A percentile compares a stretch with the other conserved stretches of the same genome.
phyloP scores from a whole-genome alignment of 148 eudicot genomes.

The Talinum fruticosum region DNA sequence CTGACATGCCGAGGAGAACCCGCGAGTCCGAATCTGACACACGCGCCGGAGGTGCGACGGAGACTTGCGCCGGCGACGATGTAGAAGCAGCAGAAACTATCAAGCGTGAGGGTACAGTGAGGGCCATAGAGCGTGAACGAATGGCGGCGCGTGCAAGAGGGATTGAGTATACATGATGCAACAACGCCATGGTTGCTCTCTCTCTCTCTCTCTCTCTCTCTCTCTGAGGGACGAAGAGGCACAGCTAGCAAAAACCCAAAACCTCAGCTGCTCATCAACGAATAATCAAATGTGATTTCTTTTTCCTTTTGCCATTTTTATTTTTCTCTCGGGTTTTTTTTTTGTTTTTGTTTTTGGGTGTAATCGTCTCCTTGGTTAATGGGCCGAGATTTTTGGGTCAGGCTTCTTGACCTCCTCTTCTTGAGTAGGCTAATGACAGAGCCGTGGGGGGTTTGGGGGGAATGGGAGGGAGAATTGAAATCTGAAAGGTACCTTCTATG shows the following conservation, averaged over 20 bases:
- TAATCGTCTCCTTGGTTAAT: not conserved
- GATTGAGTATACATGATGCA: constrained; percentile 40
- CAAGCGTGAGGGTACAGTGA: constrained; percentile 30
- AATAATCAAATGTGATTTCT: not conserved
- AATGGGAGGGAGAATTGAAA: no score
- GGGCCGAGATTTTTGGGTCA: not conserved
- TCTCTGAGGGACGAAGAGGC: not conserved
- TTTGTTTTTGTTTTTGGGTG: no score
- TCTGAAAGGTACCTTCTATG: no score
- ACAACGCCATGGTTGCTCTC: constrained; percentile 51
- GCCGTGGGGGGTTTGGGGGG: no score
- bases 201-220: not conserved
- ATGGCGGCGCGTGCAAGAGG: constrained; percentile 55
- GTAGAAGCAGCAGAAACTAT: constrained; percentile 11
- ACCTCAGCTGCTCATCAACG: constrained; percentile 16
- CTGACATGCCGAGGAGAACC: constrained; percentile 92
- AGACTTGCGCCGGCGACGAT: constrained; percentile 14
- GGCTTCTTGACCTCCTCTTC: no score
- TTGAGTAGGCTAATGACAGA: no score
- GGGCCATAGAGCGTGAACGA: constrained; percentile 37
- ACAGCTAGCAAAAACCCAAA: constrained; percentile 17
- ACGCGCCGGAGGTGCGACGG: constrained; percentile 22
- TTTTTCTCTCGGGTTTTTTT: not conserved
- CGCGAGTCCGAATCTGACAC: constrained; percentile 32
- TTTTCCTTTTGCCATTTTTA: not conserved